These are phyloP conservation scores for Neopestalotiopsis sp. DNA, from an alignment of 2,329 filamentous ascomycete genomes.

Conservation along the genomic window DNA sequence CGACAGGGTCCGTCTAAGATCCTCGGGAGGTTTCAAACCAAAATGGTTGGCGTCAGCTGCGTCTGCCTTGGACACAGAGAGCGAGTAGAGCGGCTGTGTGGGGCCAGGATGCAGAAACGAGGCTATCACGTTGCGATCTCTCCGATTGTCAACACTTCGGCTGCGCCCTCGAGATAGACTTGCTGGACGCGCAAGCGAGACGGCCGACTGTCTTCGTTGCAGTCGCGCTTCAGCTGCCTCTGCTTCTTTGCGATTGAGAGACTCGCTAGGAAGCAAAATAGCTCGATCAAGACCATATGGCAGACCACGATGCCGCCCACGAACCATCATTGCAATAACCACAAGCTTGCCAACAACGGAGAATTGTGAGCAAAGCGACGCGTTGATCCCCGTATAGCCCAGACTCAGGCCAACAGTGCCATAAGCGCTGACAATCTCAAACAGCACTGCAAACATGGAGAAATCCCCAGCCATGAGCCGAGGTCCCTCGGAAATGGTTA, in stretches of 20 bases:
- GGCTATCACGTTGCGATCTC: conserved; percentile 27
- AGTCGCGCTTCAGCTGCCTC: conserved; percentile 49
- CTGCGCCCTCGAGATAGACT: conserved; percentile 33
- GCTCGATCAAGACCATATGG: conserved; percentile 71
- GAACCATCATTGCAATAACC: conserved; percentile 72
- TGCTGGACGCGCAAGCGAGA: conserved; percentile 33
- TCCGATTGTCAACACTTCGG: conserved; percentile 33
- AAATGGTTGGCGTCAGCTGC: conserved; percentile 10
- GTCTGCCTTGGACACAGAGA: conserved; percentile 28
- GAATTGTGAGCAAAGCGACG: conserved; percentile 86
- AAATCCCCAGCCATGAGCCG: conserved; percentile 70
- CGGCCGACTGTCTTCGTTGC: conserved; percentile 41
- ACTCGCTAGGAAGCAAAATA: conserved; percentile 63
- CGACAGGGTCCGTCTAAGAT: conserved; percentile 28
- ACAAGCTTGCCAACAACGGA: conserved; percentile 73
- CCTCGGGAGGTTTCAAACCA: conserved; percentile 25
- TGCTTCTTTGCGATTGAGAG: conserved; percentile 59
- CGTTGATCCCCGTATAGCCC: conserved; percentile 77
- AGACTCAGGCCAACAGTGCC: conserved; percentile 93
- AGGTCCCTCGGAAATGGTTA: conserved; percentile 83
- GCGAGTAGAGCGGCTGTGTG: conserved; percentile 23
- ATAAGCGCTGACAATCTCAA: conserved; percentile 89
- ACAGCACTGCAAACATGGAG: conserved; percentile 73
- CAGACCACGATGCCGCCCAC: conserved; percentile 71
- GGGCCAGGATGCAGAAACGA: conserved; percentile 37